Percentiles rank a stretch among this genome's conserved stretches.
Evolutionary conservation across 768 basidiomycete genomes (phyloP).

Genomic region (Tylopilus sp.): DNA sequence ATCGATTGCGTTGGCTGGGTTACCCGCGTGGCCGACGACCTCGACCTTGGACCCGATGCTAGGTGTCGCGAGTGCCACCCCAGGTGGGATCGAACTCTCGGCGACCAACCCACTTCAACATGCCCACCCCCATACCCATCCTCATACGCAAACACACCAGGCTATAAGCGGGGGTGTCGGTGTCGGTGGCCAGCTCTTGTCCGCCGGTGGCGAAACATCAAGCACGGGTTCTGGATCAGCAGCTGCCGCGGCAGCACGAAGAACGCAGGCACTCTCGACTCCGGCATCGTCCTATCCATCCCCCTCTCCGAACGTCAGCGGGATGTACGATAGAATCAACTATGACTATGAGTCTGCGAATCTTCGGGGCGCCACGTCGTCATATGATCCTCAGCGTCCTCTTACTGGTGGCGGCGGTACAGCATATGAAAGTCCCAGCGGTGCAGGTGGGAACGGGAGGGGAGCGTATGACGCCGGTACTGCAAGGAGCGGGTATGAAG

Average conservation of each 20-base stretch:
- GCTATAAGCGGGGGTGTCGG: slow-evolving; percentile 6
- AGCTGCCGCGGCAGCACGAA: slow-evolving; percentile 3
- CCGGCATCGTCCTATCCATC: slow-evolving; percentile 16
- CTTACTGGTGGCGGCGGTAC: slow-evolving; percentile 5
- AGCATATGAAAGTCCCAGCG: slow-evolving; percentile 15
- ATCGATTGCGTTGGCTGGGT: slow-evolving; percentile 25
- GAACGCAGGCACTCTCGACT: slow-evolving; percentile 16
- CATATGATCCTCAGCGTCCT: slow-evolving; percentile 23
- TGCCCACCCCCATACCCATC: slow-evolving; percentile 2
- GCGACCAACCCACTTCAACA: slow-evolving; percentile 9
- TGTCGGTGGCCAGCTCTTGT: slow-evolving; percentile 21
- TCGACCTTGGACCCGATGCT: slow-evolving; percentile 32
- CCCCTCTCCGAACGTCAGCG: slow-evolving; percentile 13
- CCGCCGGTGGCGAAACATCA: slow-evolving; percentile 13
- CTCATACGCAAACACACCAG: slow-evolving; percentile 12
- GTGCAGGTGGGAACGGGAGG: slow-evolving; percentile 15
- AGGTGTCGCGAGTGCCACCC: slow-evolving; percentile 30
- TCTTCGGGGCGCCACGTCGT: slow-evolving; percentile 13
- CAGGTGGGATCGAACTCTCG: slow-evolving; percentile 32
- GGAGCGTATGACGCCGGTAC: slow-evolving; percentile 17
- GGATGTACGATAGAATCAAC: slow-evolving; percentile 20
- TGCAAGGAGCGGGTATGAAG: slow-evolving; percentile 22
- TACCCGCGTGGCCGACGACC: slow-evolving; percentile 33
- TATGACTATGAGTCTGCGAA: slow-evolving; percentile 20
- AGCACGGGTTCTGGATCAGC: slow-evolving; percentile 6